These are phyloP conservation scores for Neurospora sp. DNA, from an alignment of 495 filamentous ascomycete genomes.

Conservation along the genomic window DNA sequence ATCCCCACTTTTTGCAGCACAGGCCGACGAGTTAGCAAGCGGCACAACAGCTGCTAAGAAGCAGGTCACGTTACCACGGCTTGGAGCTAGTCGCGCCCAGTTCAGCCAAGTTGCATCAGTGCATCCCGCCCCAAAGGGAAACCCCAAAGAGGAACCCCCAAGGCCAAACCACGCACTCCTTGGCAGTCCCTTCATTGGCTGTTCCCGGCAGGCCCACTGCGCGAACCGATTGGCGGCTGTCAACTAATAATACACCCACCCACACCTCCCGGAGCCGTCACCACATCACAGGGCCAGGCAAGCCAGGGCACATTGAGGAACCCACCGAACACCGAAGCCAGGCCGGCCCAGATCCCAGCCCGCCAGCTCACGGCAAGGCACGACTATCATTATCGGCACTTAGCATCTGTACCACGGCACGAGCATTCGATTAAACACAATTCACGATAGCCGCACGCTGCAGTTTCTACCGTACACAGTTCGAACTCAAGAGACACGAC, in stretches of 20 bases:
- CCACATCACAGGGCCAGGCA: neutral
- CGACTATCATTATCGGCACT: neutral
- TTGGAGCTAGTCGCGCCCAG: neutral
- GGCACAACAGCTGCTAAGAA: constrained; percentile 10
- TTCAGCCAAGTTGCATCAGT: neutral
- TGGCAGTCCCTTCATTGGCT: neutral
- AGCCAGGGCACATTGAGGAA: neutral
- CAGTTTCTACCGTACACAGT: neutral
- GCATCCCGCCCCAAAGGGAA: neutral
- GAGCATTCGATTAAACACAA: neutral
- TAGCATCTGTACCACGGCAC: neutral
- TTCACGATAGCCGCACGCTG: neutral
- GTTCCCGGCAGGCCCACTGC: neutral
- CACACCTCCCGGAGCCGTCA: neutral
- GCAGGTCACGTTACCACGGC: constrained; percentile 22
- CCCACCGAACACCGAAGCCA: neutral
- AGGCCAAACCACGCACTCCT: neutral
- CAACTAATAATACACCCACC: neutral
- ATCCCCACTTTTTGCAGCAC: constrained; percentile 17
- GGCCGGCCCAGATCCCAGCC: neutral
- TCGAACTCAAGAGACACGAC: neutral
- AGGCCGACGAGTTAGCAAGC: neutral
- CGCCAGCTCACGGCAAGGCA: neutral
- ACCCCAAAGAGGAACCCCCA: neutral
- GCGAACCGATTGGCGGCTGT: neutral